Evolutionary conservation across 139 green algal genomes (phyloP).

Genomic region (Nannochloris sp.): DNA sequence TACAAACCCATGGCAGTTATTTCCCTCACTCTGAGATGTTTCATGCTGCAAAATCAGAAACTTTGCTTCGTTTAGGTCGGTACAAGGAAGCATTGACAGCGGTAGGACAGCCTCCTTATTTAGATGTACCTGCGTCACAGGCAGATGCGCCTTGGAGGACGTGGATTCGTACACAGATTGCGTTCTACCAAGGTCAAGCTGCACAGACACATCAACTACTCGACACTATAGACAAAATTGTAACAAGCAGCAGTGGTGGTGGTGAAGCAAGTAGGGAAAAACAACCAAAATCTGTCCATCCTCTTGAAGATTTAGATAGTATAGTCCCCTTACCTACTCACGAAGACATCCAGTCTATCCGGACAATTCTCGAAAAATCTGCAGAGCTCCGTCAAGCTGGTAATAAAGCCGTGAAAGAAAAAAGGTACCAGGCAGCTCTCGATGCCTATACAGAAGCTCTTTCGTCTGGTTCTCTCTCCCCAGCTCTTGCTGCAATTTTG

Average conservation of each 20-base stretch:
- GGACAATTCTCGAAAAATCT: slow-evolving; percentile 6
- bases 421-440: slow-evolving; percentile 24
- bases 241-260: too few species aligned
- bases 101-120: neutral
- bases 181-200: slow-evolving; percentile 14
- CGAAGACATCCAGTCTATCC: slow-evolving; percentile 3
- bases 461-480: slow-evolving; percentile 11
- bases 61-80: slow-evolving; percentile 12
- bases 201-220: slow-evolving; percentile 11
- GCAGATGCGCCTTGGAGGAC: slow-evolving; percentile 1
- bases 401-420: slow-evolving; percentile 45
- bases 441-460: slow-evolving; percentile 45
- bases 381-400: slow-evolving; percentile 39
- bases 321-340: slow-evolving; percentile 5
- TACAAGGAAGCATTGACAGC: neutral
- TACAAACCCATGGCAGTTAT: too few species aligned
- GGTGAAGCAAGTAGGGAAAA: neutral
- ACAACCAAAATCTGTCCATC: neutral
- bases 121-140: neutral
- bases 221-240: too few species aligned
- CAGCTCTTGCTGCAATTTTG: slow-evolving; percentile 59
- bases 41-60: slow-evolving; percentile 3
- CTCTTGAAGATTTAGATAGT: slow-evolving; percentile 13
- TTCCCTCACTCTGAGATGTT: slow-evolving; percentile 11
- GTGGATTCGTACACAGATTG: slow-evolving; percentile 16